A percentile compares a stretch with the other conserved stretches of the same genome.
phyloP scores from a whole-genome alignment of 305 asterid genomes.

The Fraxinus sp. region DNA sequence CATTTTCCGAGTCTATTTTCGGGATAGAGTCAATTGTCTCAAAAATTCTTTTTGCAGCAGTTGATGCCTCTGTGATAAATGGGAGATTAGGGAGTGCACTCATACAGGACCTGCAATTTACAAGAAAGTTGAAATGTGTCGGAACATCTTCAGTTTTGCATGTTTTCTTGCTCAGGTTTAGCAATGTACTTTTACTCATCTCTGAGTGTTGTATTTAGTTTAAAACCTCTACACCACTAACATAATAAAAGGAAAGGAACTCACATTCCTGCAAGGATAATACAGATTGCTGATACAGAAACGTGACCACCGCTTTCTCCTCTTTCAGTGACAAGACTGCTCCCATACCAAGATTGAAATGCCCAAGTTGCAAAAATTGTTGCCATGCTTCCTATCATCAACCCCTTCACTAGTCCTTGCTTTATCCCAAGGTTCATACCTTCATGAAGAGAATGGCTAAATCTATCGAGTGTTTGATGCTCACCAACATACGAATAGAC shows the following conservation, averaged over 20 bases:
- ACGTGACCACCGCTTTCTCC: constrained; percentile 66
- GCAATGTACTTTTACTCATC: neutral
- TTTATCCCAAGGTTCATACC: constrained; percentile 58
- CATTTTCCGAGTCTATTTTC: constrained; percentile 40
- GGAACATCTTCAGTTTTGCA: neutral
- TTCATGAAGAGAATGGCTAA: constrained; percentile 50
- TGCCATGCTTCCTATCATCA: constrained; percentile 81
- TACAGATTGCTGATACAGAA: constrained; percentile 27
- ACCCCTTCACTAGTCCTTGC: constrained; percentile 66
- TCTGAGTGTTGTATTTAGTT: neutral
- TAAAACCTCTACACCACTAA: neutral
- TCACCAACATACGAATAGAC: constrained; percentile 78
- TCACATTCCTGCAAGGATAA: constrained; percentile 35
- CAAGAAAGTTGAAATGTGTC: neutral
- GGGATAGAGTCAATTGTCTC: constrained; percentile 55
- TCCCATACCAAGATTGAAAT: constrained; percentile 75
- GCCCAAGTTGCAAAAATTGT: constrained; percentile 70
- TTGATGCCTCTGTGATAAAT: constrained; percentile 52
- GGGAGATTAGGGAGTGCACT: constrained; percentile 67
- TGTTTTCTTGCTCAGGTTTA: neutral
- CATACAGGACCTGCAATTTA: constrained; percentile 60
- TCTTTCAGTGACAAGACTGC: constrained; percentile 57
- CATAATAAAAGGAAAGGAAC: constrained; percentile 20
- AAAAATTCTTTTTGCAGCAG: constrained; percentile 46
- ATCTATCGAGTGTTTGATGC: constrained; percentile 47